Conservation (phyloP, 2,329 filamentous ascomycete species). For the Penicillium sclerotiorum region DNA sequence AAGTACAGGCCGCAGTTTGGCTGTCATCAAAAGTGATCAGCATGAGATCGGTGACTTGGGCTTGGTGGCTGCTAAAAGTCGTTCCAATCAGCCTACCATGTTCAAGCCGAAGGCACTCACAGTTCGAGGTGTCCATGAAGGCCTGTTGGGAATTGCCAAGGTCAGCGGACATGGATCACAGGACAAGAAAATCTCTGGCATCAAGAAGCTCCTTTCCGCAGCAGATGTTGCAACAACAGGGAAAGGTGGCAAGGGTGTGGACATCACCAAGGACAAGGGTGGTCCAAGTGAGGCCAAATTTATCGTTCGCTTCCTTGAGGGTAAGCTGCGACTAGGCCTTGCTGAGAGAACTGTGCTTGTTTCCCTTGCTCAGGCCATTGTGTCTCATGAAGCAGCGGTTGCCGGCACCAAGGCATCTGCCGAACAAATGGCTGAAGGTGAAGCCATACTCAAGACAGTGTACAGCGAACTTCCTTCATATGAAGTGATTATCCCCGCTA, state of each 20-base stretch:
- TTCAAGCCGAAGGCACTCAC: constrained; percentile 95
- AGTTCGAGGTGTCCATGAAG: constrained; percentile 81
- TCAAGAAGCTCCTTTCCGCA: constrained; percentile 94
- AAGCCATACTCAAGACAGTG: constrained; percentile 83
- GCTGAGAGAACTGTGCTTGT: constrained; percentile 92
- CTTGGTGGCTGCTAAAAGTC: constrained; percentile 91
- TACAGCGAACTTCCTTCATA: constrained; percentile 95
- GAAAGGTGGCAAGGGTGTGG: constrained; percentile 67
- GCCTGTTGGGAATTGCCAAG: constrained; percentile 84
- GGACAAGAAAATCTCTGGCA: constrained; percentile 85
- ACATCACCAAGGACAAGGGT: constrained; percentile 90
- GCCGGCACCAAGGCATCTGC: constrained; percentile 69
- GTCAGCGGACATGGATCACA: constrained; percentile 85
- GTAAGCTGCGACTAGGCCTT: constrained; percentile 86
- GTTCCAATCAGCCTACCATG: constrained; percentile 95
- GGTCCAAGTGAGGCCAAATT: constrained; percentile 94
- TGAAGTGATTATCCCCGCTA: constrained; percentile 88
- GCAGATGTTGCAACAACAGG: constrained; percentile 74
- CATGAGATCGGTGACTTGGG: constrained; percentile 96
- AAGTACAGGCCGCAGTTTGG: constrained; percentile 82
- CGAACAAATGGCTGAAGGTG: constrained; percentile 78
- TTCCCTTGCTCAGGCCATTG: constrained; percentile 83
- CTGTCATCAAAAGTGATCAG: constrained; percentile 92
- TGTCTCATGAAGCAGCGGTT: constrained; percentile 76
- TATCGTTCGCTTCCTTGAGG: constrained; percentile 88